Base-by-base conservation (phyloP, 805 yeast species). In the Danielia oregonensis region DNA sequence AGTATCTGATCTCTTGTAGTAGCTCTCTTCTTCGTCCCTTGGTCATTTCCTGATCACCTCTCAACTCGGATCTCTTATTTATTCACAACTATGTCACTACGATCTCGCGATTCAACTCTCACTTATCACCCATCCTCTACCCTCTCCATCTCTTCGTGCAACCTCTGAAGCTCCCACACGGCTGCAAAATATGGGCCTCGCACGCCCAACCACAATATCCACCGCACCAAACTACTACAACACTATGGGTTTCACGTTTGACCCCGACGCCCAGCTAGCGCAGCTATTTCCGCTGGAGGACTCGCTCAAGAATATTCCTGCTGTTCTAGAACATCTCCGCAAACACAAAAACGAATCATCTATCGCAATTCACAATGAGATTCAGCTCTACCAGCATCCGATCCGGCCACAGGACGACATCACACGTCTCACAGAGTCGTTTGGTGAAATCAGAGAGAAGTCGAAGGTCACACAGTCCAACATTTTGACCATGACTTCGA, bases 401-500 rank as follows among this genome's bases (percentile, higher is more conserved):
- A 39, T 47, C 40, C 54, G 17, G 34, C 55, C 39, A 44, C 53
- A 35, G 35, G 39, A 37, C 26, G 68, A 76, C 30, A 58, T 78
- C 30, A 48, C 52, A 2, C 41, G 48, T 4, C 57, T 81, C 24
- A 59, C 77, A 12, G 38, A 52, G 0, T 68, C 74, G 30, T 74
- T 80, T 35, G 57, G 63, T 13, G 59, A 60, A 6, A 73, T 82
- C 29, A 70, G 74, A 42, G 34, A 45, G 5, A 59, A 74, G 29
- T 77, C 89, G 0, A 48, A 51, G 6, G 47, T 59, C 4, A 83
- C 94, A 0, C 87, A 82, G 40, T 41, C 57, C 4, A 70, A 78
- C 3, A 86, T 88, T 36, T 68, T 80, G 9, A 58, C 54, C 3
- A 82, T 87, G 75, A 91, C 97, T 0, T 68, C 76, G 4, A 82